Evolutionary conservation across 495 filamentous ascomycete species (phyloP).

Genomic region (Aspergillus taichungensis): DNA sequence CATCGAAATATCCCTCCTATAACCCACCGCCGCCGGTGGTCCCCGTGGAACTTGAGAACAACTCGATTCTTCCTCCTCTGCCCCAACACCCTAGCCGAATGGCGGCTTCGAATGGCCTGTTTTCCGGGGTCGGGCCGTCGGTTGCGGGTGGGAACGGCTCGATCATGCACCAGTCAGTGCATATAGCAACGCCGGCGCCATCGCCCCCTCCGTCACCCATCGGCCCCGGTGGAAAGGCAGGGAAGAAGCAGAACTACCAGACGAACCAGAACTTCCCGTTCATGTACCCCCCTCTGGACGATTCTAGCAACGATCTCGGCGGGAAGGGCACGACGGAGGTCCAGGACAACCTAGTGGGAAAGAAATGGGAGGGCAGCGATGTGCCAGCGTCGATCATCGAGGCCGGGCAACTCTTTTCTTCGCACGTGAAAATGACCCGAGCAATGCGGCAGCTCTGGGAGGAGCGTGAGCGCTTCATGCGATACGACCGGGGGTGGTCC

Average conservation of each 20-base stretch:
- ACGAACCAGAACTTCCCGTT: slow-evolving; percentile 99
- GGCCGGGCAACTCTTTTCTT: slow-evolving; percentile 87
- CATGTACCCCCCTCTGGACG: slow-evolving; percentile 86
- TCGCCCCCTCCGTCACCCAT: slow-evolving; percentile 91
- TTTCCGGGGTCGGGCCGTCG: slow-evolving; percentile 33
- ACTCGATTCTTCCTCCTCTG: slow-evolving; percentile 79
- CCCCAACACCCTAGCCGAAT: slow-evolving; percentile 59
- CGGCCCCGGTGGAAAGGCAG: slow-evolving; percentile 78
- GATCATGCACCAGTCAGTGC: slow-evolving; percentile 90
- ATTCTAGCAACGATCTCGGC: slow-evolving; percentile 70
- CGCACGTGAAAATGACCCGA: slow-evolving; percentile 77
- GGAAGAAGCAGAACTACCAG: slow-evolving; percentile 98
- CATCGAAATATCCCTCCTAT: slow-evolving; percentile 97
- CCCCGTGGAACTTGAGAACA: slow-evolving; percentile 80
- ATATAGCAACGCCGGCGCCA: slow-evolving; percentile 96
- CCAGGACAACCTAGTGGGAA: slow-evolving; percentile 67
- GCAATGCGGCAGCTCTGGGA: slow-evolving; percentile 92
- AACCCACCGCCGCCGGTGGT: slow-evolving; percentile 77
- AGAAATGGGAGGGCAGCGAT: slow-evolving; percentile 82
- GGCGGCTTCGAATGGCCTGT: slow-evolving; percentile 31
- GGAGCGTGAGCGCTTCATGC: slow-evolving; percentile 82
- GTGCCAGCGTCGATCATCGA: slow-evolving; percentile 89
- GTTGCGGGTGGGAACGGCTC: slow-evolving; percentile 49
- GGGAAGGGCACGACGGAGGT: slow-evolving; percentile 72
- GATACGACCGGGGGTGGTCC: slow-evolving; percentile 84